Evolutionary conservation across 768 basidiomycete species (phyloP).

Genomic region (Boletus sp.): DNA sequence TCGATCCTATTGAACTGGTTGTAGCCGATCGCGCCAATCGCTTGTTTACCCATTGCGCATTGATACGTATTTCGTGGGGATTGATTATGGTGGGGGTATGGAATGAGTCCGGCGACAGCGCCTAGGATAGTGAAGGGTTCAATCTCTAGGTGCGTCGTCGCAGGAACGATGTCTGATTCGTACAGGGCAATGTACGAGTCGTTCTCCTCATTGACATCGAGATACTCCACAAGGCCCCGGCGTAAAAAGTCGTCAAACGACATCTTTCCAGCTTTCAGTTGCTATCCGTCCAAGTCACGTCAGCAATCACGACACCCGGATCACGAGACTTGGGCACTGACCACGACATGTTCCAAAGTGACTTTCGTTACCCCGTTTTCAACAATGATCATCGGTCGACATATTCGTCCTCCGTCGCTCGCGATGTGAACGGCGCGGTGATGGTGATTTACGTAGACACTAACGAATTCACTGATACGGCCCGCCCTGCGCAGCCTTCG

Average conservation of each 20-base stretch:
- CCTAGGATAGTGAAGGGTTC: constrained; percentile 98
- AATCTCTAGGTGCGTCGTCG: constrained; percentile 95
- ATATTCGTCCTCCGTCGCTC: constrained; percentile 95
- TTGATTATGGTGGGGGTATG: constrained; percentile 99
- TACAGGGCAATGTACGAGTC: constrained; percentile 95
- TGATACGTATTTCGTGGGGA: constrained; percentile 99
- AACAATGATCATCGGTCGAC: constrained; percentile 96
- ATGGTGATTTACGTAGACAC: constrained; percentile 94
- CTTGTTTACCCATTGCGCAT: constrained; percentile 99
- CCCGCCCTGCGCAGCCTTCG: constrained; percentile 90
- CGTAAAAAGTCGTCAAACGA: constrained; percentile 93
- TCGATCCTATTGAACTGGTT: constrained; percentile 98
- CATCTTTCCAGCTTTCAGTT: constrained; percentile 72
- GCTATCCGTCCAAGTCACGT: constrained; percentile 37
- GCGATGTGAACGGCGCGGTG: constrained; percentile 95
- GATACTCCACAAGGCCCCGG: constrained; percentile 92
- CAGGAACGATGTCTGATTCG: constrained; percentile 76
- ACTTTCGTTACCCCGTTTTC: constrained; percentile 78
- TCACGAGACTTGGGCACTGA: constrained; percentile 30
- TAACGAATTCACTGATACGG: constrained; percentile 92
- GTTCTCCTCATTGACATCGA: constrained; percentile 99
- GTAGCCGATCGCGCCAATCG: constrained; percentile 97
- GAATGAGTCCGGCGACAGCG: constrained; percentile 96
- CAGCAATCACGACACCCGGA: neutral
- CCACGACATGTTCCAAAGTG: constrained; percentile 72